These are phyloP conservation scores for Coemansia sp. DNA, from an alignment of 192 early-diverging fungal species.

Conservation along the genomic window DNA sequence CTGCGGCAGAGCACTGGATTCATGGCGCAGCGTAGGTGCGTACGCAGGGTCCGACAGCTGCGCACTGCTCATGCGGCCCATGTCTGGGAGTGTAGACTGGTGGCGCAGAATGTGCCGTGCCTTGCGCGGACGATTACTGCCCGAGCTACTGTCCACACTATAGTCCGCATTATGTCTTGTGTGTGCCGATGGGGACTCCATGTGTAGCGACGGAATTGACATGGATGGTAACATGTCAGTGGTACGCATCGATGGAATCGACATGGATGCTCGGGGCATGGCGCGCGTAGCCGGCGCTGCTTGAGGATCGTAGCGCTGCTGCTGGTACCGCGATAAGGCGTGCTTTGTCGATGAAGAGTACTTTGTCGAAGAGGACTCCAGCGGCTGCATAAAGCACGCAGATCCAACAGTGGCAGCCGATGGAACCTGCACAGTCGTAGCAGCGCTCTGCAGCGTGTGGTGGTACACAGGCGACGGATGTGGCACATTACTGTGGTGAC, in stretches of 20 bases:
- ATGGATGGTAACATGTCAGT: background rate
- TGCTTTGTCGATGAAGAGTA: constrained; percentile 12
- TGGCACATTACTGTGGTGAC: constrained; percentile 41
- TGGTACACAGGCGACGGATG: constrained; percentile 51
- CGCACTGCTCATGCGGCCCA: constrained; percentile 1
- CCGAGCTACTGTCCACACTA: constrained; percentile 5
- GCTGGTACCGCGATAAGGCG: constrained; percentile 43
- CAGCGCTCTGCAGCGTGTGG: constrained; percentile 2
- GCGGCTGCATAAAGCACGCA: constrained; percentile 44
- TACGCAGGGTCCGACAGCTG: background rate
- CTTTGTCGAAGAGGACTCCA: constrained; percentile 27
- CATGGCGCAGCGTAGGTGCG: background rate
- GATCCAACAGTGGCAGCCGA: constrained; percentile 26
- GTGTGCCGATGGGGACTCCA: background rate
- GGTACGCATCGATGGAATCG: constrained; percentile 43
- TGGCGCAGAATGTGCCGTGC: constrained; percentile 27
- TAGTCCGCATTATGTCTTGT: no score
- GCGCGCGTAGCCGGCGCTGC: constrained; percentile 7
- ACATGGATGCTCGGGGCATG: constrained; percentile 22
- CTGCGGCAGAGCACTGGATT: background rate
- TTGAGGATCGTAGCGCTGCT: constrained; percentile 46
- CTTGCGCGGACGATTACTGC: constrained; percentile 16
- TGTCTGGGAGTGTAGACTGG: constrained; percentile 41
- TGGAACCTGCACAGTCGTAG: constrained; percentile 12
- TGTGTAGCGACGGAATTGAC: background rate